Conservation (phyloP, 2,329 filamentous ascomycete species). For the Botrytis byssoidea region DNA sequence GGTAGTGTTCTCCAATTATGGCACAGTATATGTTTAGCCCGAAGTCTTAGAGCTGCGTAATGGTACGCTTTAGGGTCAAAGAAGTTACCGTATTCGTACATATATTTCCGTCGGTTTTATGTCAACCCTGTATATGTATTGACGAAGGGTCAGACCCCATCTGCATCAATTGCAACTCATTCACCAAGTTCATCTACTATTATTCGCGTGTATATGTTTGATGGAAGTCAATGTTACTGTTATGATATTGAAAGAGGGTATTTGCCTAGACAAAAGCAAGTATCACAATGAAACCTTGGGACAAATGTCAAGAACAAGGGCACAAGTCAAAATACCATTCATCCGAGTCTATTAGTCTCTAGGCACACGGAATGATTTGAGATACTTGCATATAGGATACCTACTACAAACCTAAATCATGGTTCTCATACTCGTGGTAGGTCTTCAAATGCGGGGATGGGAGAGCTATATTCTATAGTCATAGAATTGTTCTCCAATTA, state of each 20-base stretch:
- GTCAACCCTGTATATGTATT: not conserved
- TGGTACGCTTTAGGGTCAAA: conserved; percentile 2
- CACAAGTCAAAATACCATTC: not conserved
- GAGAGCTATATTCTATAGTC: not conserved
- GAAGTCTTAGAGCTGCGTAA: conserved; percentile 9
- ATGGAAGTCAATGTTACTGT: not conserved
- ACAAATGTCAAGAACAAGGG: not conserved
- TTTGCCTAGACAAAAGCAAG: not conserved
- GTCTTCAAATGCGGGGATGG: not conserved
- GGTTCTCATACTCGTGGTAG: not conserved
- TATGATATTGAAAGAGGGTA: not conserved
- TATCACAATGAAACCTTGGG: not conserved
- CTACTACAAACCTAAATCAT: not conserved
- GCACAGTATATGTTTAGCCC: conserved; percentile 3
- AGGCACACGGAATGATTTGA: not conserved
- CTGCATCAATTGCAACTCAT: not conserved
- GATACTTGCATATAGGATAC: not conserved
- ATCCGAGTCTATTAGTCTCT: not conserved
- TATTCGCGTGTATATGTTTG: not conserved
- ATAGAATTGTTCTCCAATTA: not conserved
- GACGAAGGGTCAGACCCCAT: not conserved
- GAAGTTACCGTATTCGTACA: conserved; percentile 11
- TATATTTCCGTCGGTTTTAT: not conserved
- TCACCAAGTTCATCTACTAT: not conserved
- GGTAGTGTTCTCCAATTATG: not conserved